A percentile compares a stretch with the other conserved stretches of the same genome.
phyloP scores from a whole-genome alignment of 345 rosid species.

The Citrus cavaleriei region DNA sequence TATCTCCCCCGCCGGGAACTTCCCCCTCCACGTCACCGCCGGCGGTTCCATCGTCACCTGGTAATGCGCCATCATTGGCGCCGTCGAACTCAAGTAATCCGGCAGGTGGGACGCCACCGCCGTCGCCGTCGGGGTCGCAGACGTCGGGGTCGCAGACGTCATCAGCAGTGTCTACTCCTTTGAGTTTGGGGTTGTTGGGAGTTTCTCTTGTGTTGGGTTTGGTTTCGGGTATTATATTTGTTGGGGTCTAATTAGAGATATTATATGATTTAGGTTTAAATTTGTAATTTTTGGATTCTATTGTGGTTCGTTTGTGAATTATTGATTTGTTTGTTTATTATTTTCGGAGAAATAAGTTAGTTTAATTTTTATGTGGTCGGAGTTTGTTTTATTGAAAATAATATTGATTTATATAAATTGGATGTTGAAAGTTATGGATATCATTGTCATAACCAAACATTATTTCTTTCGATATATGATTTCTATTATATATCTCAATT shows the following conservation, averaged over 20 bases:
- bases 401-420: too few relatives aligned
- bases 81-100: constrained; percentile 15
- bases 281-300: not conserved
- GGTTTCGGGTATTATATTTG: not conserved
- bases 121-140: not conserved
- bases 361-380: not conserved
- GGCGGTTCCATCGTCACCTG: not conserved
- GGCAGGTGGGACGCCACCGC: constrained; percentile 6
- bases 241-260: not conserved
- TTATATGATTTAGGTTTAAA: not conserved
- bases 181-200: not conserved
- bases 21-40: not conserved
- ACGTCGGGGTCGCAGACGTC: constrained; percentile 10
- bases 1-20: not conserved
- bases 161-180: constrained; percentile 1
- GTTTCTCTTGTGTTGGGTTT: constrained; percentile 12
- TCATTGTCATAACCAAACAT: too few relatives aligned
- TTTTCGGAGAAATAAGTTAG: not conserved
- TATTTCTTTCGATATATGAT: too few relatives aligned
- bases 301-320: not conserved
- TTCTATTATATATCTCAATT: too few relatives aligned
- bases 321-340: not conserved
- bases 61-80: not conserved
- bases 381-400: not conserved
- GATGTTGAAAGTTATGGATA: too few relatives aligned